Conservation (phyloP, 1,284 basidiomycete species). For the Marasmius tenuissimus region DNA sequence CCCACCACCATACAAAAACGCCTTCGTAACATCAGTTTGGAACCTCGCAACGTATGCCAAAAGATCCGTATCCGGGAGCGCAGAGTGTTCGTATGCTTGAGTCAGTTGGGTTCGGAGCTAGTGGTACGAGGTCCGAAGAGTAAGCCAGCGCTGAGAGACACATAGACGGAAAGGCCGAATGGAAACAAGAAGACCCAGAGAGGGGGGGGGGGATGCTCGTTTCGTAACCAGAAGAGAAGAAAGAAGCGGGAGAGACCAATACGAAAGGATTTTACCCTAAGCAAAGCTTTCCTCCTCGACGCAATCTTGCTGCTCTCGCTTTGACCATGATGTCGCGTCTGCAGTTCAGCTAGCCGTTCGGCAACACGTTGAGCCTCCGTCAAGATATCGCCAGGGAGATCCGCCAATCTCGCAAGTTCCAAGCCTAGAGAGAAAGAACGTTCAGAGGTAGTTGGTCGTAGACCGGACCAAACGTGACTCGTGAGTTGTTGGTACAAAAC, state of each 20-base stretch:
- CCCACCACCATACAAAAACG: constrained; percentile 34
- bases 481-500: background rate
- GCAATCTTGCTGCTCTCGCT: constrained; percentile 62
- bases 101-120: constrained; percentile 70
- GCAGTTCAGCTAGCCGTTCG: constrained; percentile 55
- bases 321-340: constrained; percentile 55
- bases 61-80: constrained; percentile 67
- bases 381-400: constrained; percentile 73
- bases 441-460: constrained; percentile 2
- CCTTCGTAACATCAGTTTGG: constrained; percentile 65
- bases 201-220: background rate
- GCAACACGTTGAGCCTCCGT: constrained; percentile 63
- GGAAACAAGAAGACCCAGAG: constrained; percentile 9
- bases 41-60: constrained; percentile 61
- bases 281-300: constrained; percentile 62
- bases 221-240: background rate
- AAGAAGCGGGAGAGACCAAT: background rate
- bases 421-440: constrained; percentile 49
- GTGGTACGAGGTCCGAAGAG: background rate
- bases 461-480: too few relatives aligned
- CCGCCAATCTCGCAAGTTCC: constrained; percentile 81
- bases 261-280: constrained; percentile 48
- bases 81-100: constrained; percentile 68
- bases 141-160: background rate
- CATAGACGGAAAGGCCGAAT: background rate